Percentiles rank a stretch among this genome's conserved stretches.
Evolutionary conservation across 2,329 filamentous ascomycete genomes (phyloP).

Genomic region (Talaromyces sp.): DNA sequence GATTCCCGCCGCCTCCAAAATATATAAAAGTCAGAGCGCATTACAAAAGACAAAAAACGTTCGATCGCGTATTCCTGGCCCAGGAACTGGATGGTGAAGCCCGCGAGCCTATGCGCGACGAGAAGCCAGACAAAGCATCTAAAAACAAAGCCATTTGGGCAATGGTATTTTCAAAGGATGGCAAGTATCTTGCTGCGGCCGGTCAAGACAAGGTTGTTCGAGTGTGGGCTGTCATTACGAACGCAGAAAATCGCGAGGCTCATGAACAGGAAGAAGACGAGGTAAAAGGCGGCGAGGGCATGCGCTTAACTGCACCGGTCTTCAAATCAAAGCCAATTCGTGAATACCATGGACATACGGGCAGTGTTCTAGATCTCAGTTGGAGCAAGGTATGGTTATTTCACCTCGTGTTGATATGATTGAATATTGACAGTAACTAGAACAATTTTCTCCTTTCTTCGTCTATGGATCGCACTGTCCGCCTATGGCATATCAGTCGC

Average conservation of each 20-base stretch:
- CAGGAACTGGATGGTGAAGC: slow-evolving; percentile 75
- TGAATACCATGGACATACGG: slow-evolving; percentile 79
- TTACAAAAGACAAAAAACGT: slow-evolving; percentile 77
- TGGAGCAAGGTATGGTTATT: slow-evolving; percentile 76
- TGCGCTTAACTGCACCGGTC: slow-evolving; percentile 81
- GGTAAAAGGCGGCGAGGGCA: slow-evolving; percentile 48
- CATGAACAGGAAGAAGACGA: slow-evolving; percentile 67
- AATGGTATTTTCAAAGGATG: slow-evolving; percentile 87
- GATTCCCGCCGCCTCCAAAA: slow-evolving; percentile 80
- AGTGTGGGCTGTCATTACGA: slow-evolving; percentile 85
- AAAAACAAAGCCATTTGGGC: slow-evolving; percentile 75
- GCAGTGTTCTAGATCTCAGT: slow-evolving; percentile 83
- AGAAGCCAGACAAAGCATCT: slow-evolving; percentile 22
- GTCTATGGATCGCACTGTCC: slow-evolving; percentile 96
- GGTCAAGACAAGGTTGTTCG: slow-evolving; percentile 83
- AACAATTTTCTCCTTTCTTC: slow-evolving; percentile 96
- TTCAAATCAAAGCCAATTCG: slow-evolving; percentile 75
- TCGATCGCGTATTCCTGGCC: slow-evolving; percentile 83
- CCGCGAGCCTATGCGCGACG: slow-evolving; percentile 28
- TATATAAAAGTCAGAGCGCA: slow-evolving; percentile 84
- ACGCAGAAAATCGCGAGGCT: slow-evolving; percentile 69
- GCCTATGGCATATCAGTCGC: slow-evolving; percentile 86
- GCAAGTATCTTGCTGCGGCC: slow-evolving; percentile 84
- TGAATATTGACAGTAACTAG: slow-evolving; percentile 30
- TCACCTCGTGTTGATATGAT: not conserved